Evolutionary conservation across 768 basidiomycete species (phyloP), one percentile per base, ranked within the genome.

Genomic region (Podaxis sp.): DNA sequence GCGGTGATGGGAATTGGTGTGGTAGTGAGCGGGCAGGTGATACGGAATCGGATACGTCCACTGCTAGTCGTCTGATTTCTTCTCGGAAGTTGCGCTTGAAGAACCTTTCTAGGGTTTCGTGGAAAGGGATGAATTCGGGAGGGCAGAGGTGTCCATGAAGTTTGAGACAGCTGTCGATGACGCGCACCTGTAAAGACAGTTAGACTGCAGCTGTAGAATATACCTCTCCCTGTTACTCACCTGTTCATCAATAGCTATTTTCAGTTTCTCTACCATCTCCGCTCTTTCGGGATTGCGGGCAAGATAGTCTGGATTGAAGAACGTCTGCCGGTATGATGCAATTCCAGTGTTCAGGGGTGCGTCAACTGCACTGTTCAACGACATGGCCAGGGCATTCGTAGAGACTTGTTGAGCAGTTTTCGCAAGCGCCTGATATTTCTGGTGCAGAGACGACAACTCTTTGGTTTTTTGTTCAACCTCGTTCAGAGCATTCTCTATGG

Each of bases 51-150:
- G 79, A 53, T 87, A 79, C 77, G 49, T 89, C 89, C 5, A 88
- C 80, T 1, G 81, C 83, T 52, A 95, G 77, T 3, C 90, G 85
- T 55, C 84, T 82, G 51, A 95, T 89, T 71, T 95, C 93, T 40
- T 94, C 93, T 3, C 84, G 74, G 76, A 93, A 95, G 69, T 93
- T 93, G 73, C 89, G 92, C 60, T 80, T 84, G 80, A 93, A 95
- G 74, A 95, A 90, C 64, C 84, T 87, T 71, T 92, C 89, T 51
- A 99, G 80, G 0, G 93, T 94, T 63, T 89, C 88, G 71, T 99
- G 96, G 83, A 98, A 98, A 4, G 87, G 84, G n/a, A 90, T 77
- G 83, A 97, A 96, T 72, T 95, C 94, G 12, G 86, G 83, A 0
- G 92, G 86, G 71, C 94, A 95, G 33, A 96, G 76, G 51, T 86